Base-by-base conservation (phyloP, 768 basidiomycete genomes). In the Xanthoconium purpureum region DNA sequence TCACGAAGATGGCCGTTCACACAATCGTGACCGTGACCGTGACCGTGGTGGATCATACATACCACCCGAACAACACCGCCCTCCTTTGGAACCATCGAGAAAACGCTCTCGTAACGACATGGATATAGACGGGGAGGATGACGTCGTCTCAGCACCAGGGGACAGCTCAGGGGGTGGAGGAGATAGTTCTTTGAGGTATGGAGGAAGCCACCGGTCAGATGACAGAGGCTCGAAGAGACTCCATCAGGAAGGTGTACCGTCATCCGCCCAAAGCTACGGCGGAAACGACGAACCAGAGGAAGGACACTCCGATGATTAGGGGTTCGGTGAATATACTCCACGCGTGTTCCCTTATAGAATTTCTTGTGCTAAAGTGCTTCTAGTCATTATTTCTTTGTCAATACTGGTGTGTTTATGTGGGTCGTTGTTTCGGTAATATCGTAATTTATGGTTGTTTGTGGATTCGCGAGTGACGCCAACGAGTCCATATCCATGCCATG, bases 21-120 rank as follows among this genome's bases (percentile, higher is more conserved):
- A 63, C 49, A 57, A 62, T 45, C 71, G 70, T 55, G 67, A 68
- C 15, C 76, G 75, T 55, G 67, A 68, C 15, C 76, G 75, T 47
- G 77, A 80, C 68, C 74, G 73, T 58, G 70, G 71, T 58, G 66
- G 70, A 29, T 61, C 68, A 30, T 72, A 67, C 54, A 30, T 75
- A 60, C 65, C 61, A 55, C 63, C 63, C 38, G 73, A 73, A 44
- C 78, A 75, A 67, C 71, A 67, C 58, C 76, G 71, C 36, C 70
- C 75, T 54, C 60, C 71, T 66, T 62, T 73, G 65, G 81, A 80
- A 46, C 68, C 78, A 42, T 70, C 74, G 54, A 80, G 82, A 68
- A 87, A 85, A 66, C 78, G 85, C 54, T 77, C 73, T 59, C 77
- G 83, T 56, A 79, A 79, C 48, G 85, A 87, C 52, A 83, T 85